Base-by-base conservation (phyloP, 352 stramenopile genomes). In the Pythium sukuiense region DNA sequence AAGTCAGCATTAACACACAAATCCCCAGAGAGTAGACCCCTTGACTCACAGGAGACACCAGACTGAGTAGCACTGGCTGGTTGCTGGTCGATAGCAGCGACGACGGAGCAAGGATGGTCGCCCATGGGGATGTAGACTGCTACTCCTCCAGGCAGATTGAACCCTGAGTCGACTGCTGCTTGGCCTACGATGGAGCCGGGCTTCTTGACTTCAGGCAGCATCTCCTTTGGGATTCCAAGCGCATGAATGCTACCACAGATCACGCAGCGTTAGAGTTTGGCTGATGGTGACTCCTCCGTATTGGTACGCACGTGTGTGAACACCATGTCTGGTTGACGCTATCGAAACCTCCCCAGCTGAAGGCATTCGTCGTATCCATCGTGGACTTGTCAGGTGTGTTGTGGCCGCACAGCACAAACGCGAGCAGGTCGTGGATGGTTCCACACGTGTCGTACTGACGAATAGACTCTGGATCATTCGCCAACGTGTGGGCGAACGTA, bases 361-460 rank as follows among this genome's bases (percentile, higher is more conserved):
- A 87, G 49, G 83, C 87, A 64, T 93, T 79, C 1, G 85, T 95
- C 9, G 72, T 83, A 63, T 93, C 87, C 59, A 95, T 95, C 45
- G 63, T 76, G 16, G 75, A 73, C 13, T 85, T 49, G 8, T 60
- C 65, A 16, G 72, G 64, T 29, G 72, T 65, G 13, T 58, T 63
- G 52, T 88, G 72, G 6, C 87, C 84, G 24, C 81, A 90, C n/a
- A 95, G 65, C 30, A 87, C 53, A 62, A 93, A 93, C 50, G 80
- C 77, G 2, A 95, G 64, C 3, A 95, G 74, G 62, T 95, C 87
- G 54, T 90, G 82, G 62, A 95, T 93, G 5, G 85, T 95, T 20
- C 87, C 87, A 43, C 84, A 95, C 6, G 76, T 73, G 27, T 95
- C 87, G 64, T 85, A 92, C 0, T 63, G 69, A 14, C 76, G 59